Evolutionary conservation across 352 stramenopile genomes (phyloP).

Genomic region (Globisporangium irregulare): DNA sequence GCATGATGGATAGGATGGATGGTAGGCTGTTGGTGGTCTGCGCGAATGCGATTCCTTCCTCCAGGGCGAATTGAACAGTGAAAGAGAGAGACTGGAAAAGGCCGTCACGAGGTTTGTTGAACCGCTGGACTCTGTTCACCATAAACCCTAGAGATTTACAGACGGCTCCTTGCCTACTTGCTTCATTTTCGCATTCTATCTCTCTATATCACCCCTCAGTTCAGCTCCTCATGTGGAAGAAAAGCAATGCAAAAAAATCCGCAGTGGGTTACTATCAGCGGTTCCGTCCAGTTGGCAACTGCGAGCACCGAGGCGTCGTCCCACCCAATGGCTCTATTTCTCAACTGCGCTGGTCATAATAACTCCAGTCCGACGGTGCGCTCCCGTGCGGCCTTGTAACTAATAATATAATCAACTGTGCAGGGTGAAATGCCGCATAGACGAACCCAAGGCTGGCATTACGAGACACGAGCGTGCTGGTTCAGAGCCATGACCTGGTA

Average conservation of each 20-base stretch:
- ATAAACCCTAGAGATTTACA: not conserved
- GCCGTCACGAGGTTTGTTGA: not conserved
- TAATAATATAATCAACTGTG: too few relatives aligned
- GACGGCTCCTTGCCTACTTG: not conserved
- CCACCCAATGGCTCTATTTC: not conserved
- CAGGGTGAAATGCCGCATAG: not conserved
- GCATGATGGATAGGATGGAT: not conserved
- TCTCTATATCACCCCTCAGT: not conserved
- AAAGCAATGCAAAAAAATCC: slow-evolving; percentile 1
- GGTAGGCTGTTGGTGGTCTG: not conserved
- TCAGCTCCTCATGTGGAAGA: not conserved
- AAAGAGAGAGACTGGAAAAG: slow-evolving; percentile 2
- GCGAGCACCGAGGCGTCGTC: not conserved
- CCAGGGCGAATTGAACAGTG: slow-evolving; percentile 4
- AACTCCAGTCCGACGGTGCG: not conserved
- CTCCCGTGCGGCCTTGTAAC: not conserved
- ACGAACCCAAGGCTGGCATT: slow-evolving; percentile 2
- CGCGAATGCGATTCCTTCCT: not conserved
- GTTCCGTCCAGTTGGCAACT: slow-evolving; percentile 11
- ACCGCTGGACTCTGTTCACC: not conserved
- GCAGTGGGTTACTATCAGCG: not conserved
- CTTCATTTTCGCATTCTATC: not conserved
- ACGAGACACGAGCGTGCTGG: too few relatives aligned
- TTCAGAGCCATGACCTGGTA: not conserved
- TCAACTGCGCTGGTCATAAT: not conserved